phyloP scores from a whole-genome alignment of 1,284 basidiomycete species.

The Apiotrichum gracile region DNA sequence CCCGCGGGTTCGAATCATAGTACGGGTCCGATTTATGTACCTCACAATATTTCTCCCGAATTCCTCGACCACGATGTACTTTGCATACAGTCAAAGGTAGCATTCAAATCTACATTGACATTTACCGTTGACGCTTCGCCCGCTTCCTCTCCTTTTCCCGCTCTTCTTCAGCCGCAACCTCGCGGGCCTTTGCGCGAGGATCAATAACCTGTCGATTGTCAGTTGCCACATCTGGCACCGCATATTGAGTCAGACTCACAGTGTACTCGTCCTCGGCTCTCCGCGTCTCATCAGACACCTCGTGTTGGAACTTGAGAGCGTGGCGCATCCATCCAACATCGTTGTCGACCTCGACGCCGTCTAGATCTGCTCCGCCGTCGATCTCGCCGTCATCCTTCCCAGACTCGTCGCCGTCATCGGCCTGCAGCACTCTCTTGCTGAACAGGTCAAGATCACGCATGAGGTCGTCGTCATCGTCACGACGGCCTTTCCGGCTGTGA shows the following conservation, averaged over 20 bases:
- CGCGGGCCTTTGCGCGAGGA: constrained; percentile 42
- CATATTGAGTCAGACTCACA: constrained; percentile 51
- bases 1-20: too few relatives aligned
- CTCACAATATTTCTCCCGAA: too few relatives aligned
- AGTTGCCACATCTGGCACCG: neutral
- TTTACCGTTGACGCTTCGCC: neutral
- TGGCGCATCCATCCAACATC: constrained; percentile 75
- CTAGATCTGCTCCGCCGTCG: constrained; percentile 35
- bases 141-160: constrained; percentile 8
- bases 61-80: neutral
- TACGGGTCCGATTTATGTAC: too few relatives aligned
- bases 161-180: constrained; percentile 26
- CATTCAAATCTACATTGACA: neutral
- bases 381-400: constrained; percentile 26
- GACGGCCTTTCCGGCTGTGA: constrained; percentile 49
- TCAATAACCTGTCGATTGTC: constrained; percentile 41
- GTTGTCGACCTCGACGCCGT: constrained; percentile 66
- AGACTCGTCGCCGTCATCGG: constrained; percentile 16
- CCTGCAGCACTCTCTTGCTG: constrained; percentile 58
- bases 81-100: neutral
- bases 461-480: constrained; percentile 63
- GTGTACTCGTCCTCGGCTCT: constrained; percentile 86
- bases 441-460: constrained; percentile 67
- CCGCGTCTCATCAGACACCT: constrained; percentile 59
- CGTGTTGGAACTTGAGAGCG: constrained; percentile 68